Conservation (phyloP, 2,329 filamentous ascomycete species). For the Exophiala phaeomuriformis region DNA sequence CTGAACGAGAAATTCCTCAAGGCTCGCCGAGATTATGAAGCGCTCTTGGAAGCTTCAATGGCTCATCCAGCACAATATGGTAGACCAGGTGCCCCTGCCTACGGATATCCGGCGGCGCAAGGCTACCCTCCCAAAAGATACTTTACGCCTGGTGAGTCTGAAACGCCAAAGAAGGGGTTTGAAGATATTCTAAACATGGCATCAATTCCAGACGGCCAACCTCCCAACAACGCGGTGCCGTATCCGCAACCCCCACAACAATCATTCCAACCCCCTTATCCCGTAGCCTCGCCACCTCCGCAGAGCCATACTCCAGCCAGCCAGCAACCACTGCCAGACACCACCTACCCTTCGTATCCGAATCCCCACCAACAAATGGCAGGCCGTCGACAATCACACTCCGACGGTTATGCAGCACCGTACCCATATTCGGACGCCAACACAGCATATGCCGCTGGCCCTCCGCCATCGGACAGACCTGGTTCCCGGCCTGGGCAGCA, state of each 20-base stretch:
- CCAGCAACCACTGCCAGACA: conserved; percentile 26
- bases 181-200: conserved; percentile 10
- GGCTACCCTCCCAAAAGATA: conserved; percentile 51
- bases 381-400: conserved; percentile 19
- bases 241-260: conserved; percentile 22
- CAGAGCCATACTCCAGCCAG: conserved; percentile 44
- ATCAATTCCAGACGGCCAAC: conserved; percentile 27
- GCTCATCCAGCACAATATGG: conserved; percentile 69
- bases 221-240: conserved; percentile 26
- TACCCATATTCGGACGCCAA: conserved; percentile 12
- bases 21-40: conserved; percentile 90
- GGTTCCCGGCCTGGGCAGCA: conserved; percentile 16
- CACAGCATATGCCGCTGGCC: conserved; percentile 24
- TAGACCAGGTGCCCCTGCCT: conserved; percentile 30
- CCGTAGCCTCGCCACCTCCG: conserved; percentile 41
- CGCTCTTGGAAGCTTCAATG: conserved; percentile 94
- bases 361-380: conserved; percentile 31
- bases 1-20: conserved; percentile 99
- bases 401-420: conserved; percentile 47
- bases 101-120: conserved; percentile 33
- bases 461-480: conserved; percentile 25
- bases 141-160: conserved; percentile 54
- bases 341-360: conserved; percentile 37
- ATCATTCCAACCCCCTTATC: conserved; percentile 34
- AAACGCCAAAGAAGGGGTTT: not conserved